A percentile compares a stretch with the other conserved stretches of the same genome.
Evolutionary conservation across 768 basidiomycete species (phyloP).

Genomic region (Leccinum boreale): DNA sequence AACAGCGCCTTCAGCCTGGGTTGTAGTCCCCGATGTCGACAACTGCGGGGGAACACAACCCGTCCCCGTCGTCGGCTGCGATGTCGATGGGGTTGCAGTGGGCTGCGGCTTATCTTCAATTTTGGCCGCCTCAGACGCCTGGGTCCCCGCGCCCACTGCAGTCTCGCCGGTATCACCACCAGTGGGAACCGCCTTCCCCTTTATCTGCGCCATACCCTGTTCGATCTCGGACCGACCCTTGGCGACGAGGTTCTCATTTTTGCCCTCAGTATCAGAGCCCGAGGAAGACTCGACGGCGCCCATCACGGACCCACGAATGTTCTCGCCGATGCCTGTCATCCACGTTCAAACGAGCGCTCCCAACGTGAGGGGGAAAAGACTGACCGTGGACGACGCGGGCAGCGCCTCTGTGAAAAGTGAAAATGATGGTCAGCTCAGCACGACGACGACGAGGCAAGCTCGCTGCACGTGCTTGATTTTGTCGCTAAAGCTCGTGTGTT

Average conservation of each 20-base stretch:
- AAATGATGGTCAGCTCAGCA: neutral
- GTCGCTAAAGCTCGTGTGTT: slow-evolving; percentile 3
- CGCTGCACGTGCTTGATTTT: slow-evolving; percentile 11
- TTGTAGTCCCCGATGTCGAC: neutral
- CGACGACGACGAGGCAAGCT: neutral
- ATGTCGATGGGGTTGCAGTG: neutral
- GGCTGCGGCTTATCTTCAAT: neutral
- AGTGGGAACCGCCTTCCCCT: slow-evolving; percentile 6
- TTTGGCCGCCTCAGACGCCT: neutral
- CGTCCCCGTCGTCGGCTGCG: neutral
- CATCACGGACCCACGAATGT: slow-evolving; percentile 41
- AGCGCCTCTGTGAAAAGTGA: slow-evolving; percentile 29
- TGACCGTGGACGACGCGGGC: slow-evolving; percentile 36
- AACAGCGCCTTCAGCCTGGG: neutral
- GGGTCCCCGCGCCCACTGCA: neutral
- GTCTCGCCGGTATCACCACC: neutral
- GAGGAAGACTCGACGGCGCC: slow-evolving; percentile 38
- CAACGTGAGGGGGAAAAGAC: neutral
- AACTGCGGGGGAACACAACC: neutral
- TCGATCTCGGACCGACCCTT: slow-evolving; percentile 41
- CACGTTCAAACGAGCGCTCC: slow-evolving; percentile 1
- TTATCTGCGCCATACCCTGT: slow-evolving; percentile 35
- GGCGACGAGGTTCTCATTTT: slow-evolving; percentile 34
- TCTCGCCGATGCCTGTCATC: slow-evolving; percentile 42
- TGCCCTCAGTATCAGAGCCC: slow-evolving; percentile 17